Percentiles rank a stretch among this genome's conserved stretches.
These are phyloP conservation scores for Blastobotrys terrestris DNA, from an alignment of 805 yeast species.

Conservation along the genomic window DNA sequence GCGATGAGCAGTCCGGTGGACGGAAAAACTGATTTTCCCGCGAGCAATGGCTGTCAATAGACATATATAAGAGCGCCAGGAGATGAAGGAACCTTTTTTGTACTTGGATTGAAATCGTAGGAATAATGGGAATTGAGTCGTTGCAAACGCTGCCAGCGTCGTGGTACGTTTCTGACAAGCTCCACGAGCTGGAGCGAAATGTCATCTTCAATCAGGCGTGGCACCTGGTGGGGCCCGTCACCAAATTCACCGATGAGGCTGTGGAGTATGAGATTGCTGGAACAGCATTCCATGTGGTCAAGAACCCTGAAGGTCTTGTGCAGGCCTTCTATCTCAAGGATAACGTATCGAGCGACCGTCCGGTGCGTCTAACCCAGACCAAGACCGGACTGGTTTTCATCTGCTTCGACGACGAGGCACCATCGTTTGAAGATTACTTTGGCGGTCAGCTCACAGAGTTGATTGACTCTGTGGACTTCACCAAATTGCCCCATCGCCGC, in stretches of 20 bases:
- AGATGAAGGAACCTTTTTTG: too few relatives aligned
- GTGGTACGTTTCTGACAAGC: conserved; percentile 2
- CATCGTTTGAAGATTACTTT: neutral
- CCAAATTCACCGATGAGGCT: neutral
- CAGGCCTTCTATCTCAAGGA: neutral
- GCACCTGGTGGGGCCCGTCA: conserved; percentile 3
- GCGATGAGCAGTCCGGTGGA: neutral
- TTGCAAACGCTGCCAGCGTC: conserved; percentile 1
- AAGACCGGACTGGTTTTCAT: conserved; percentile 2
- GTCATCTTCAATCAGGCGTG: neutral
- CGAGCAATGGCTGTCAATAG: too few relatives aligned
- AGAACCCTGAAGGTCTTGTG: neutral
- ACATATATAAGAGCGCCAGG: too few relatives aligned
- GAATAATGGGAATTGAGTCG: neutral
- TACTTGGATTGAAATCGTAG: neutral
- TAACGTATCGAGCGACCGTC: neutral
- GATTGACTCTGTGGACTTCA: conserved; percentile 1
- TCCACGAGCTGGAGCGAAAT: neutral
- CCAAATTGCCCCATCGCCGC: conserved; percentile 1
- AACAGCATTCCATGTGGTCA: neutral
- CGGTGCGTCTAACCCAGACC: neutral
- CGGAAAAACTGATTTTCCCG: neutral
- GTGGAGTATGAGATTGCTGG: conserved; percentile 1
- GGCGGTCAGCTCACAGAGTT: neutral
- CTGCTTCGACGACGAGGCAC: neutral